phyloP scores from a whole-genome alignment of 805 yeast species.

The Clavispora fructus region DNA sequence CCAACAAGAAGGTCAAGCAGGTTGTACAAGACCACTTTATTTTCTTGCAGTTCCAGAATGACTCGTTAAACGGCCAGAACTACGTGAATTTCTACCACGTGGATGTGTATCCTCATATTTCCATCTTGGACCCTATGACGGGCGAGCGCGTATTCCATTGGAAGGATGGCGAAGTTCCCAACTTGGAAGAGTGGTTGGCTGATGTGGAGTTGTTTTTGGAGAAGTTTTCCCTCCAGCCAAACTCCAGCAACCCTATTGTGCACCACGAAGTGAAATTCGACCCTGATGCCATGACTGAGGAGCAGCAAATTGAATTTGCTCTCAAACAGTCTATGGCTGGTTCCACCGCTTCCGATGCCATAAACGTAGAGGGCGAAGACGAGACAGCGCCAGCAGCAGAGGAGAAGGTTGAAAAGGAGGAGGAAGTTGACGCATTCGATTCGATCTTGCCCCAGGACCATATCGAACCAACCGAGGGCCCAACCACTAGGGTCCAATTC shows the following conservation, averaged over 20 bases:
- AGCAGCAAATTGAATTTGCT: slow-evolving; percentile 77
- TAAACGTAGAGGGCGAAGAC: slow-evolving; percentile 17
- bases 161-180: slow-evolving; percentile 60
- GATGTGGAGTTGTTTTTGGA: slow-evolving; percentile 67
- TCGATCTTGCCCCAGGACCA: slow-evolving; percentile 47
- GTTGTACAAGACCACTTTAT: slow-evolving; percentile 64
- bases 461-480: slow-evolving; percentile 58
- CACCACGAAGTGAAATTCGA: slow-evolving; percentile 56
- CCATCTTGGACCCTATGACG: slow-evolving; percentile 90
- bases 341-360: slow-evolving; percentile 23
- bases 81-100: slow-evolving; percentile 73
- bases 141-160: slow-evolving; percentile 84
- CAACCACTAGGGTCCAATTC: slow-evolving; percentile 77
- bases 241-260: slow-evolving; percentile 60
- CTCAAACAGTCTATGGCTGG: slow-evolving; percentile 56
- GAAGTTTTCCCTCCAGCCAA: slow-evolving; percentile 59
- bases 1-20: slow-evolving; percentile 58
- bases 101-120: slow-evolving; percentile 74
- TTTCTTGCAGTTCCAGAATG: slow-evolving; percentile 80
- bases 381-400: slow-evolving; percentile 5
- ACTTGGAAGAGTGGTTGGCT: slow-evolving; percentile 52
- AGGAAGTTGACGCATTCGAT: slow-evolving; percentile 39
- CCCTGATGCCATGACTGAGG: slow-evolving; percentile 67
- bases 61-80: slow-evolving; percentile 66
- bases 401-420: slow-evolving; percentile 4